A percentile compares a stretch with the other conserved stretches of the same genome.
Evolutionary conservation across 225 moss, liverwort and hornwort species (phyloP).

Genomic region (Marchantia paleacea): DNA sequence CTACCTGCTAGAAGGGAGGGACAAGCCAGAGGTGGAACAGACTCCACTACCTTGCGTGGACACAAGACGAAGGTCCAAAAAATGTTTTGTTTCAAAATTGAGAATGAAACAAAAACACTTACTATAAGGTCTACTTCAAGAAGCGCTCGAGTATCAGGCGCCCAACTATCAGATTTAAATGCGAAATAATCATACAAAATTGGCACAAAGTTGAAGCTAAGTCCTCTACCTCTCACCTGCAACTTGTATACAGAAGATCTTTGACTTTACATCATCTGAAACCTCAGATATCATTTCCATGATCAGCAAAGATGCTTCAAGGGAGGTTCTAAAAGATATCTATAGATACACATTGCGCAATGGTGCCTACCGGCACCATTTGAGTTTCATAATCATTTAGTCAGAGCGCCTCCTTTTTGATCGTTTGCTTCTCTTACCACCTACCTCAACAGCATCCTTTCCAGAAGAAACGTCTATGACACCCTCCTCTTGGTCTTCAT

Average conservation of each 20-base stretch:
- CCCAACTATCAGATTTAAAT: conserved; percentile 2
- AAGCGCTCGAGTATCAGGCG: conserved; percentile 5
- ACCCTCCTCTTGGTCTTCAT: conserved; percentile 29
- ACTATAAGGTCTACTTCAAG: conserved; percentile 7
- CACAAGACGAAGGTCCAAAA: neutral
- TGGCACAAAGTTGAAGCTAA: conserved; percentile 16
- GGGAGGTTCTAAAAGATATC: conserved; percentile 10
- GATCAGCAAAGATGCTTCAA: conserved; percentile 8
- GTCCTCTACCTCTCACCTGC: conserved; percentile 13
- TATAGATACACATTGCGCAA: conserved; percentile 13
- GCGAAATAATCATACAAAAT: conserved; percentile 17
- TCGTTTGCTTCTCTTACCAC: conserved; percentile 65
- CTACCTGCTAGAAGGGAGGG: neutral
- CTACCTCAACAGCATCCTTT: conserved; percentile 49
- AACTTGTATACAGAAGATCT: conserved; percentile 16
- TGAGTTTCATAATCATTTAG: conserved; percentile 10
- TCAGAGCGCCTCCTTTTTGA: conserved; percentile 82
- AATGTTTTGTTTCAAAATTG: neutral
- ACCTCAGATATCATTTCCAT: neutral
- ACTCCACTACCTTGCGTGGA: neutral
- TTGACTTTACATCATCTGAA: conserved; percentile 6
- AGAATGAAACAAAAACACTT: neutral
- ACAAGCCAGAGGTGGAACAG: neutral
- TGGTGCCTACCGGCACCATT: conserved; percentile 9
- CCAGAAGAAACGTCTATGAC: conserved; percentile 31